phyloP scores from a whole-genome alignment of 192 early-diverging fungal genomes.

The Lunasporangiospora selenospora region DNA sequence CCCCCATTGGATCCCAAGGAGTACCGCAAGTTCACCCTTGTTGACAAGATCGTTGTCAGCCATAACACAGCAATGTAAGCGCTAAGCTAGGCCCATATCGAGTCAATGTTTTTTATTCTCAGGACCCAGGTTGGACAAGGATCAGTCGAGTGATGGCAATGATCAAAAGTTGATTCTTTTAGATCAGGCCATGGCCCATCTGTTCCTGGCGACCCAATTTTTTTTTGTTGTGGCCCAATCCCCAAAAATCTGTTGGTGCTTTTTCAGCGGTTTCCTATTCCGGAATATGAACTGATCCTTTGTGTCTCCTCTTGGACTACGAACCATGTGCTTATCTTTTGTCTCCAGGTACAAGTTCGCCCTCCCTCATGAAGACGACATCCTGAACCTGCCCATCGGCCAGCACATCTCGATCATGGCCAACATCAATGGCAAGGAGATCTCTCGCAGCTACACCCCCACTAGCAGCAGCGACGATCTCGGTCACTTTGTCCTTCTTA shows the following conservation, averaged over 20 bases:
- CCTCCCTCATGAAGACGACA: constrained; percentile 68
- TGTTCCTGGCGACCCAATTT: too few species aligned
- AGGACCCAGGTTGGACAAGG: not conserved
- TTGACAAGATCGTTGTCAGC: constrained; percentile 77
- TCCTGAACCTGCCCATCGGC: constrained; percentile 91
- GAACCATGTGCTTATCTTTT: not conserved
- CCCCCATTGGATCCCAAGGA: constrained; percentile 71
- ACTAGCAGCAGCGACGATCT: constrained; percentile 82
- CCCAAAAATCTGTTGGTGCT: too few species aligned
- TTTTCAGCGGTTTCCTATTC: not conserved
- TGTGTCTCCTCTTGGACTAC: not conserved
- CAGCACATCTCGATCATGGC: constrained; percentile 93
- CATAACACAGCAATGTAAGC: constrained; percentile 88
- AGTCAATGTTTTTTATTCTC: not conserved
- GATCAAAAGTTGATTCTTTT: too few species aligned
- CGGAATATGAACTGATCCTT: not conserved
- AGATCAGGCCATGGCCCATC: too few species aligned
- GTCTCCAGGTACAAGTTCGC: constrained; percentile 80
- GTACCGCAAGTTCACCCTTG: constrained; percentile 80
- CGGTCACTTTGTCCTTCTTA: constrained; percentile 90
- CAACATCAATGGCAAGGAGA: constrained; percentile 81
- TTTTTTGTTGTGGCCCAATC: too few species aligned
- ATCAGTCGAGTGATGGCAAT: too few species aligned
- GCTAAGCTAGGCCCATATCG: too few species aligned
- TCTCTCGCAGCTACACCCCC: constrained; percentile 92